These are phyloP conservation scores for Flaveria ramosissima DNA, from an alignment of 129 eudicot genomes.

Conservation along the genomic window DNA sequence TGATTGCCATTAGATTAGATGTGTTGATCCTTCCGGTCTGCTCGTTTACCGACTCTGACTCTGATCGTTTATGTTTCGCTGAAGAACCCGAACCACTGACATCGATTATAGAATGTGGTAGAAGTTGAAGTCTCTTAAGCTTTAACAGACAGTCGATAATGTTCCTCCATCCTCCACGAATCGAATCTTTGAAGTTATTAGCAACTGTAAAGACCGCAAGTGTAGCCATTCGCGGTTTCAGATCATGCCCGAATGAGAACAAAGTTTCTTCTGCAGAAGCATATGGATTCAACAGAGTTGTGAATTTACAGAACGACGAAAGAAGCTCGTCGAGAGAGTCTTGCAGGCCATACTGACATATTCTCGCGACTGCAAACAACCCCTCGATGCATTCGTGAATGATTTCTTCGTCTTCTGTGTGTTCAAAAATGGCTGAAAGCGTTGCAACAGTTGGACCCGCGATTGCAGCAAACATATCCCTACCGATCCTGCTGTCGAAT, in stretches of 20 bases:
- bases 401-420: conserved; percentile 80
- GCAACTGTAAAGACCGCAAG: conserved; percentile 86
- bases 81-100: conserved; percentile 29
- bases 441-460: conserved; percentile 89
- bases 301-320: conserved; percentile 80
- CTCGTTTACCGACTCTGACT: conserved; percentile 32
- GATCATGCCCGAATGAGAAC: conserved; percentile 76
- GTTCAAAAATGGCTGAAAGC: conserved; percentile 79
- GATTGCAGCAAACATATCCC: conserved; percentile 86
- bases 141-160: conserved; percentile 85
- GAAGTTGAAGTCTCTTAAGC: conserved; percentile 54
- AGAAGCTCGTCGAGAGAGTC: conserved; percentile 85
- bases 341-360: conserved; percentile 78
- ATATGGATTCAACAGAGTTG: conserved; percentile 84
- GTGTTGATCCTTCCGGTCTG: conserved; percentile 43
- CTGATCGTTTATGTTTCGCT: conserved; percentile 34
- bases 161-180: conserved; percentile 85
- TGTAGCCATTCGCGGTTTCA: conserved; percentile 93
- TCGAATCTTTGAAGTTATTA: conserved; percentile 70
- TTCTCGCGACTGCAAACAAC: conserved; percentile 68
- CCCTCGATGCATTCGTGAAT: conserved; percentile 83
- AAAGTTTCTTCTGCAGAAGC: conserved; percentile 95
- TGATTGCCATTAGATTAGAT: conserved; percentile 56
- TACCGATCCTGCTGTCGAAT: conserved; percentile 62
- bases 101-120: conserved; percentile 67